Conservation (phyloP, 352 stramenopile species). For the Pythium guiyangense region DNA sequence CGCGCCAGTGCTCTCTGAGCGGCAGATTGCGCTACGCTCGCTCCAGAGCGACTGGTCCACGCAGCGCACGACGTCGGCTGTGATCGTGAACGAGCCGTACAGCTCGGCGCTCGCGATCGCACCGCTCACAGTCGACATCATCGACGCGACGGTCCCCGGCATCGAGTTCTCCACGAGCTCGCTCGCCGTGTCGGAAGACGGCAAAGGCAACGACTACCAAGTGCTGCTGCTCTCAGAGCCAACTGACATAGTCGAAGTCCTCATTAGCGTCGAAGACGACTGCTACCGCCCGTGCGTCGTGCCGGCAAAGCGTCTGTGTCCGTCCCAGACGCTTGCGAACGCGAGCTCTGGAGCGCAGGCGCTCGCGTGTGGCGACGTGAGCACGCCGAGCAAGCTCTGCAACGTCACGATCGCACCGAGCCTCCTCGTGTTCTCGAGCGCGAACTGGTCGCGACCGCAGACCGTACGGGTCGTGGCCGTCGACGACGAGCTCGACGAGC, state of each 20-base stretch:
- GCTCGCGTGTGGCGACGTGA: constrained; percentile 8
- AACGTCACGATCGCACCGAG: constrained; percentile 61
- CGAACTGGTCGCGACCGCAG: constrained; percentile 59
- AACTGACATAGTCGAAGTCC: constrained; percentile 37
- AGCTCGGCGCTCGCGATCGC: constrained; percentile 14
- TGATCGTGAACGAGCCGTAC: constrained; percentile 27
- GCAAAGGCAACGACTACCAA: constrained; percentile 70
- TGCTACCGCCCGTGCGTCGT: constrained; percentile 55
- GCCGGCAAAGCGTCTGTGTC: constrained; percentile 18
- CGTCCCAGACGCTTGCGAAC: constrained; percentile 17
- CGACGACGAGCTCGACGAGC: constrained; percentile 67
- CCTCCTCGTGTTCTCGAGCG: constrained; percentile 38
- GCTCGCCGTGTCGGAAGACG: constrained; percentile 57
- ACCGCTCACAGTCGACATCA: constrained; percentile 23
- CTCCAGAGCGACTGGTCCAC: constrained; percentile 35
- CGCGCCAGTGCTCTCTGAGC: not conserved
- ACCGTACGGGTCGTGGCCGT: constrained; percentile 65
- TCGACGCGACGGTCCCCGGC: constrained; percentile 47
- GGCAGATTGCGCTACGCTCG: constrained; percentile 18
- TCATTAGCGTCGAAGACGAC: constrained; percentile 35
- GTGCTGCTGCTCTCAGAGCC: constrained; percentile 63
- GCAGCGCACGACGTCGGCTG: constrained; percentile 18
- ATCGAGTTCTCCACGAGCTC: constrained; percentile 69
- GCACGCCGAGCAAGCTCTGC: constrained; percentile 30
- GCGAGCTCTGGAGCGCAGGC: constrained; percentile 1